A percentile compares a stretch with the other conserved stretches of the same genome.
These are phyloP conservation scores for Psilocybe sp. DNA, from an alignment of 768 basidiomycete genomes.

Conservation along the genomic window DNA sequence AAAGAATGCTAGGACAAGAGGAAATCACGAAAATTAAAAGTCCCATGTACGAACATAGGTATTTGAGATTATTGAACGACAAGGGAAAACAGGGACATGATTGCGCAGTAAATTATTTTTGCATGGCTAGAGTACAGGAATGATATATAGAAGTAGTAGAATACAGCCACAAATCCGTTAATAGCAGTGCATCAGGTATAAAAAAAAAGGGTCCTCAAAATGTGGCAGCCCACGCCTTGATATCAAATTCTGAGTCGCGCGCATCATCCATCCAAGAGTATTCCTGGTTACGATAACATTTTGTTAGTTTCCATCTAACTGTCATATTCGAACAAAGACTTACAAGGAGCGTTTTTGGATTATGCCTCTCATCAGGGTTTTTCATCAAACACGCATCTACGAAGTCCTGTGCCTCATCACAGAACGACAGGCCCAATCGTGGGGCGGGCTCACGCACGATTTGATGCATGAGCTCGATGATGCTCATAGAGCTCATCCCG, in stretches of 20 bases:
- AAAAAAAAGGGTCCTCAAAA: constrained; percentile 34
- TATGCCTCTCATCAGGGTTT: constrained; percentile 77
- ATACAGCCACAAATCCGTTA: background rate
- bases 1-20: too few relatives aligned
- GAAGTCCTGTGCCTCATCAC: constrained; percentile 74
- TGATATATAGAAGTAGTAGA: too few relatives aligned
- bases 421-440: constrained; percentile 66
- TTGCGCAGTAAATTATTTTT: too few relatives aligned
- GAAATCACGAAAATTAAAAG: too few relatives aligned
- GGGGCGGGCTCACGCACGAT: constrained; percentile 99
- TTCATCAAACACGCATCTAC: constrained; percentile 90
- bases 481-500: constrained; percentile 90
- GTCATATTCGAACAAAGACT: constrained; percentile 20
- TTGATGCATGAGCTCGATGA: constrained; percentile 94
- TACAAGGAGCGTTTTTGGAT: constrained; percentile 85
- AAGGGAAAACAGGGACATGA: too few relatives aligned
- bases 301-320: background rate
- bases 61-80: too few relatives aligned
- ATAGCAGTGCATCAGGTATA: background rate
- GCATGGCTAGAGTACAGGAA: too few relatives aligned
- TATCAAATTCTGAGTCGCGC: constrained; percentile 58
- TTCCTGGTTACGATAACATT: constrained; percentile 41
- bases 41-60: too few relatives aligned
- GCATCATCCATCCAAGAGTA: constrained; percentile 72
- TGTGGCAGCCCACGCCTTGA: constrained; percentile 76